A percentile compares a stretch with the other conserved stretches of the same genome.
These are phyloP conservation scores for Ceratocystis eucalypticola DNA, from an alignment of 2,329 filamentous ascomycete species.

Conservation along the genomic window DNA sequence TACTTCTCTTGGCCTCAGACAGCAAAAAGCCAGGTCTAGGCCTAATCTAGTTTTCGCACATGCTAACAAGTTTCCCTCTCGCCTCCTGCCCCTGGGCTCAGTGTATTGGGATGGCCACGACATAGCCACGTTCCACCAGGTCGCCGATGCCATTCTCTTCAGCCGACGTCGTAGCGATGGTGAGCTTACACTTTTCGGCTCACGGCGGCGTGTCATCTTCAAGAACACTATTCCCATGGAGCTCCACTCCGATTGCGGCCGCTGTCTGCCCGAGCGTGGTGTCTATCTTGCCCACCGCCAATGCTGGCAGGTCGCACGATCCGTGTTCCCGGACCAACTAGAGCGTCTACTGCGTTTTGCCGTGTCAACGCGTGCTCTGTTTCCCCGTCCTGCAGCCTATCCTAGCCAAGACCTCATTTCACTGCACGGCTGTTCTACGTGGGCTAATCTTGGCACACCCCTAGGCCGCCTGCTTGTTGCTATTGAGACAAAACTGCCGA, in stretches of 20 bases:
- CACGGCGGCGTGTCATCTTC: constrained; percentile 16
- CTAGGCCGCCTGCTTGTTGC: constrained; percentile 12
- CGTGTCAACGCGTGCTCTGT: constrained; percentile 17
- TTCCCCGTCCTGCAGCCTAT: constrained; percentile 12
- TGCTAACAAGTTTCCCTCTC: background rate
- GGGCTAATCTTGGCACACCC: background rate
- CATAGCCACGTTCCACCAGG: constrained; percentile 16
- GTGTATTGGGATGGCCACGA: constrained; percentile 18
- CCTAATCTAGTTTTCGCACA: too few species aligned
- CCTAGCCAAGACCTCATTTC: constrained; percentile 17
- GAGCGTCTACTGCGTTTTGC: constrained; percentile 15
- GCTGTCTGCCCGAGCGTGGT: constrained; percentile 13
- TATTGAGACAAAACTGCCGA: constrained; percentile 9
- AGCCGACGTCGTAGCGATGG: constrained; percentile 16
- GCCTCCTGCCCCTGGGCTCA: background rate
- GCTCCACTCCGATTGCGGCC: constrained; percentile 16
- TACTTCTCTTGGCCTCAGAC: too few species aligned
- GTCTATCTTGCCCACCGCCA: constrained; percentile 17
- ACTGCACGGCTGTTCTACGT: background rate
- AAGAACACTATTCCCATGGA: constrained; percentile 18
- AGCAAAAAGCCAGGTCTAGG: background rate
- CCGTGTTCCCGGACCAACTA: constrained; percentile 11
- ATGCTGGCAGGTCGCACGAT: constrained; percentile 15
- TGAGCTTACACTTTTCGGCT: constrained; percentile 12
- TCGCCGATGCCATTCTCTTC: constrained; percentile 9